phyloP scores from a whole-genome alignment of 176 grass and related monocot genomes.

The Lolium multiflorum region DNA sequence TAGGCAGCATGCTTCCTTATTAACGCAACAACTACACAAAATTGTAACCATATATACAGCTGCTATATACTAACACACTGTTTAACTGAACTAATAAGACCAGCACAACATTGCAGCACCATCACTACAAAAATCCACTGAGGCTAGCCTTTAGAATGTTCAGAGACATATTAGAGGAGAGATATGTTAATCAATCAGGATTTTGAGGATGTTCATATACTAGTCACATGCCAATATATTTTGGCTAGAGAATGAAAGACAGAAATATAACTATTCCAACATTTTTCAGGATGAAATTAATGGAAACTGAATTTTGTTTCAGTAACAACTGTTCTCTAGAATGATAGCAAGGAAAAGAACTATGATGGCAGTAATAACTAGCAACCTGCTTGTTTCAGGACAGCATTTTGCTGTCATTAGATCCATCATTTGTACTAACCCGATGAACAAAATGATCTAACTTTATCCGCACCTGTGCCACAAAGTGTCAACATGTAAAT shows the following conservation, averaged over 20 bases:
- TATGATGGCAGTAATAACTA: conserved; percentile 23
- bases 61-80: neutral
- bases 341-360: conserved; percentile 24
- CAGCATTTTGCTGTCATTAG: conserved; percentile 28
- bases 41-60: neutral
- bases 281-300: conserved; percentile 15
- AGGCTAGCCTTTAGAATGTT: conserved; percentile 13
- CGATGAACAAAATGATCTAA: conserved; percentile 39
- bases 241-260: conserved; percentile 1
- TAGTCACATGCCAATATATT: neutral
- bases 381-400: conserved; percentile 32
- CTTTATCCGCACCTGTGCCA: conserved; percentile 9
- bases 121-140: conserved; percentile 2
- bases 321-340: neutral
- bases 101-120: neutral
- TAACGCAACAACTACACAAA: conserved; percentile 19
- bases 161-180: conserved; percentile 2
- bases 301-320: neutral
- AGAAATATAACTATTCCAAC: conserved; percentile 24
- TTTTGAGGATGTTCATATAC: neutral
- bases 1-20: conserved; percentile 9
- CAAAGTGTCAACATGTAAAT: conserved; percentile 37
- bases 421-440: conserved; percentile 27
- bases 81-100: conserved; percentile 22
- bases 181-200: neutral